phyloP scores from a whole-genome alignment of 1,284 basidiomycete species.

The Cryptococcus hybrid region DNA sequence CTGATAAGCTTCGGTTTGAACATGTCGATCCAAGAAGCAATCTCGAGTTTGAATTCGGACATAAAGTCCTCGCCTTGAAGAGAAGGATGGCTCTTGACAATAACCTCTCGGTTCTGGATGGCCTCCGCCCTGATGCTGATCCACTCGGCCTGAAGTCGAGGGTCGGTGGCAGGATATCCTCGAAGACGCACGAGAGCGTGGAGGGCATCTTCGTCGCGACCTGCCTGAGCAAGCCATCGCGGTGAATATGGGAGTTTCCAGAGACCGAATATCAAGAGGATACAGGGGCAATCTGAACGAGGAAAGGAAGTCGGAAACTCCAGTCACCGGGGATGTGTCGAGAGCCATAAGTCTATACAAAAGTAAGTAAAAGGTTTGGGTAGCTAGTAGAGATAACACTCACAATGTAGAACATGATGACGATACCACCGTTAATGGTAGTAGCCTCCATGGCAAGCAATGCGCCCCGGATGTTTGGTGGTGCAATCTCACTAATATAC shows the following conservation, averaged over 20 bases:
- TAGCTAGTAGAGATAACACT: slow-evolving; percentile 17
- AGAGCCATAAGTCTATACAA: slow-evolving; percentile 19
- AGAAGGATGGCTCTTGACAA: slow-evolving; percentile 7
- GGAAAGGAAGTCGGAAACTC: slow-evolving; percentile 35
- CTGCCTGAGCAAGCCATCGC: slow-evolving; percentile 58
- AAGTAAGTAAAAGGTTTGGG: neutral
- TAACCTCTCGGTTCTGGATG: slow-evolving; percentile 17
- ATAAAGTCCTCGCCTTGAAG: neutral
- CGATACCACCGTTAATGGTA: slow-evolving; percentile 62
- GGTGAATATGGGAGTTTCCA: slow-evolving; percentile 56
- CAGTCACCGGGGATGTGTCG: slow-evolving; percentile 15
- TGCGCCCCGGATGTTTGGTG: slow-evolving; percentile 62
- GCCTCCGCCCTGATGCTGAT: slow-evolving; percentile 42
- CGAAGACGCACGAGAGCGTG: slow-evolving; percentile 36
- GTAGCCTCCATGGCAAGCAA: slow-evolving; percentile 73
- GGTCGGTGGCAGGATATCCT: slow-evolving; percentile 26
- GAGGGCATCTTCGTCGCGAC: slow-evolving; percentile 35
- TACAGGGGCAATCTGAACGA: slow-evolving; percentile 32
- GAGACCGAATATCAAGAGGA: slow-evolving; percentile 44
- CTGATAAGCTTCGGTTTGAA: slow-evolving; percentile 20
- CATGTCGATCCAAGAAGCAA: slow-evolving; percentile 23
- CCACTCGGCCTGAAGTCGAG: slow-evolving; percentile 42
- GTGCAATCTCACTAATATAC: slow-evolving; percentile 43
- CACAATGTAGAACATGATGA: neutral
- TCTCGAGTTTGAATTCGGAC: slow-evolving; percentile 21